Percentiles rank a stretch among this genome's conserved stretches.
phyloP scores from a whole-genome alignment of 2,329 filamentous ascomycete genomes.

The Fusarium sp. region DNA sequence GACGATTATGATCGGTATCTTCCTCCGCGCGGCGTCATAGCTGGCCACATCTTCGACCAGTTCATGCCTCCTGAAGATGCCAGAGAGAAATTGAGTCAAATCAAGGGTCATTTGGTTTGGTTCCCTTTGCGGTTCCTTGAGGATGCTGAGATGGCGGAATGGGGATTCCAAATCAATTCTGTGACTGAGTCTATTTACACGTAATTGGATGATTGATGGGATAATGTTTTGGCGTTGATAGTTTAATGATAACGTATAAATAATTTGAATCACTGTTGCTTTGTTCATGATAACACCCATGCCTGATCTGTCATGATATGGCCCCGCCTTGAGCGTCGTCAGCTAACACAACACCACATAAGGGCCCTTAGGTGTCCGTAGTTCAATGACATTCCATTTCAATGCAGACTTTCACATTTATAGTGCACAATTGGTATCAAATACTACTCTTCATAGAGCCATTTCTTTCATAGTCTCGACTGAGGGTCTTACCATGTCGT shows the following conservation, averaged over 20 bases:
- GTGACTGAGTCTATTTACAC: conserved; percentile 91
- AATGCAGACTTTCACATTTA: conserved; percentile 9
- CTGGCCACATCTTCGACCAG: conserved; percentile 88
- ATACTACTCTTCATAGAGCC: not conserved
- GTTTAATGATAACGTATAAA: not conserved
- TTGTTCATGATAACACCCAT: not conserved
- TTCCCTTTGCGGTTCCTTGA: conserved; percentile 91
- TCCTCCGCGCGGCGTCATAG: conserved; percentile 75
- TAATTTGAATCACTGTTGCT: not conserved
- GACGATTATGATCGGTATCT: conserved; percentile 88
- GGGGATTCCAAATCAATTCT: conserved; percentile 84
- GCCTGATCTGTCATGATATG: not conserved
- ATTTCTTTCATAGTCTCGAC: conserved; percentile 5
- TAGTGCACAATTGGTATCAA: conserved; percentile 2
- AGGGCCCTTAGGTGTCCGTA: no score
- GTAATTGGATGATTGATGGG: conserved; percentile 47
- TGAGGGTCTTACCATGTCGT: conserved; percentile 24
- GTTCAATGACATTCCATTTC: not conserved
- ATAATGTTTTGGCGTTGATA: not conserved
- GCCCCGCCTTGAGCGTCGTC: conserved; percentile 11
- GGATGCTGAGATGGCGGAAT: conserved; percentile 90
- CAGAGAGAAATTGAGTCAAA: conserved; percentile 78
- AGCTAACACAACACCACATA: not conserved
- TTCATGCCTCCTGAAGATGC: conserved; percentile 80
- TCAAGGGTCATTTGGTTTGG: conserved; percentile 92